These are phyloP conservation scores for Phyllosticta capitalensis DNA, from an alignment of 2,329 filamentous ascomycete genomes.

Conservation along the genomic window DNA sequence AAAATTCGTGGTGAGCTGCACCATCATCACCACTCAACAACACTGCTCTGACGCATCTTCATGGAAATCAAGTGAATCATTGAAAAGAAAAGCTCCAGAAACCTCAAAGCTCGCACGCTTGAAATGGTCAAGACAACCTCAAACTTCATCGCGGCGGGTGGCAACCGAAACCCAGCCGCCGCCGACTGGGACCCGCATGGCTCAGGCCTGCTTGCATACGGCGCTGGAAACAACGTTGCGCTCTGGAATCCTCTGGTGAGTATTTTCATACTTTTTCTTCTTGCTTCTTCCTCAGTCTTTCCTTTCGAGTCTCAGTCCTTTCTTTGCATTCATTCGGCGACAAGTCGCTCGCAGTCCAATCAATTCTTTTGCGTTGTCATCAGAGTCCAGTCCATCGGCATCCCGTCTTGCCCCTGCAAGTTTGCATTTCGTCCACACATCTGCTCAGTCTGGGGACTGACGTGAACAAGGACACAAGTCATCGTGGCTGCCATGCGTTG, in stretches of 20 bases:
- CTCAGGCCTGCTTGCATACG: constrained; percentile 70
- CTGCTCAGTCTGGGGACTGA: too few relatives aligned
- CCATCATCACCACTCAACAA: not conserved
- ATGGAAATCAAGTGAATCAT: too few relatives aligned
- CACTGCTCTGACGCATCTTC: not conserved
- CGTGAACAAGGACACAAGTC: constrained; percentile 22
- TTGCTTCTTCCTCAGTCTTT: not conserved
- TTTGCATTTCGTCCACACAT: not conserved
- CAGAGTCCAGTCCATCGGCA: not conserved
- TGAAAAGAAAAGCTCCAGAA: not conserved
- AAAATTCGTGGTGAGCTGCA: constrained; percentile 8
- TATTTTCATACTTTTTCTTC: constrained; percentile 9
- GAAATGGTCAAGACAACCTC: constrained; percentile 2
- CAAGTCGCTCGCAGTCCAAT: not conserved
- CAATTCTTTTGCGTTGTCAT: not conserved
- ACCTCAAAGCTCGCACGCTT: not conserved
- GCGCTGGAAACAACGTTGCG: constrained; percentile 79
- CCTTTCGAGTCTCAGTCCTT: not conserved
- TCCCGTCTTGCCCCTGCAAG: not conserved
- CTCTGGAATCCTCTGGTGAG: constrained; percentile 74
- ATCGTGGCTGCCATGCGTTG: constrained; percentile 54
- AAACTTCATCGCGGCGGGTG: constrained; percentile 64
- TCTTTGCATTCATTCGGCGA: not conserved
- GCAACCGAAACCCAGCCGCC: constrained; percentile 79
- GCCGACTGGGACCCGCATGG: constrained; percentile 71